phyloP scores from a whole-genome alignment of 371 early-diverging fungal species.

The Mortierella sp. region DNA sequence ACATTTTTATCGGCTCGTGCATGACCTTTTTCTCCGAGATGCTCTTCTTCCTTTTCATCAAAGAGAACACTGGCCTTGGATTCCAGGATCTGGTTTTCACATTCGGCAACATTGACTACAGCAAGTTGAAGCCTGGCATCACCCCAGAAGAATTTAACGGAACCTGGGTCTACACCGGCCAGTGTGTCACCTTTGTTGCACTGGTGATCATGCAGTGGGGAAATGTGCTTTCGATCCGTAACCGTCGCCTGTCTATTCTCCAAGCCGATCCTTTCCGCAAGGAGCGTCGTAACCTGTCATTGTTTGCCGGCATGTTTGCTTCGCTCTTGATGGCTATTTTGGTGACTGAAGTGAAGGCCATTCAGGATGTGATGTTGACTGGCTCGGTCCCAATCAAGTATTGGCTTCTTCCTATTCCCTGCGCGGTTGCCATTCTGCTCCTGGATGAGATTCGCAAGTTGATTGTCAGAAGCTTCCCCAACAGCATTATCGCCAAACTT shows the following conservation, averaged over 20 bases:
- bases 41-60: constrained; percentile 69
- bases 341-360: constrained; percentile 63
- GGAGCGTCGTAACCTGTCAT: constrained; percentile 60
- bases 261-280: constrained; percentile 66
- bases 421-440: constrained; percentile 56
- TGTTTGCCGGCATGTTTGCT: constrained; percentile 58
- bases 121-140: constrained; percentile 59
- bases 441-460: constrained; percentile 60
- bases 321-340: constrained; percentile 63
- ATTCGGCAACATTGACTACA: constrained; percentile 51
- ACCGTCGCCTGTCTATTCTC: constrained; percentile 65
- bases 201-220: constrained; percentile 69
- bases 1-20: constrained; percentile 70
- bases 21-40: constrained; percentile 66
- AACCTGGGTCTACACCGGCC: constrained; percentile 55
- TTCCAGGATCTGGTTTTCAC: constrained; percentile 62
- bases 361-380: constrained; percentile 68
- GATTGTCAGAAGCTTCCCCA: constrained; percentile 54
- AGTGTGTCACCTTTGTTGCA: constrained; percentile 71
- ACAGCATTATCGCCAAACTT: constrained; percentile 51
- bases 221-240: constrained; percentile 67
- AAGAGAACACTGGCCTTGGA: constrained; percentile 54
- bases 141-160: constrained; percentile 54
- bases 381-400: constrained; percentile 68
- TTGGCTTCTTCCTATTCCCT: constrained; percentile 77